Evolutionary conservation across 2,329 filamentous ascomycete species (phyloP), one percentile per base, ranked within the genome.

Genomic region (Rhytidhysteron rufulum): DNA sequence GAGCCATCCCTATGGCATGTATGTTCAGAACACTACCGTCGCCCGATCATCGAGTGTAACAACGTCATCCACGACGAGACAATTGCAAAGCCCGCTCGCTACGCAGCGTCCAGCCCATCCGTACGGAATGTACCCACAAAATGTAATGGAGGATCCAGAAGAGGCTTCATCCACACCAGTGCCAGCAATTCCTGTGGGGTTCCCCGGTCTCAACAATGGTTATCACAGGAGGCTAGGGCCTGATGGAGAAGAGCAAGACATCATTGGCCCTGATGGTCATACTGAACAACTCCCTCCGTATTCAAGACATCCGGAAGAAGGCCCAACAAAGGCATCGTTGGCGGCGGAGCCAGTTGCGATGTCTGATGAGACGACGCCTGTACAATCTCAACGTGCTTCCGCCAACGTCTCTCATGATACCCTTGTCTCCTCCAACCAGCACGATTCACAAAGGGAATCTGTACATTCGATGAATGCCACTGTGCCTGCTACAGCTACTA

Each of bases 221-320:
- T 95, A 89, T 53, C 85, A 84, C 55, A 74, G 86, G 47, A 80
- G 84, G 37, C 66, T 88, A 37, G 86, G 85, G 0, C 84, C 87
- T 0, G 86, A 89, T 41, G 88, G 88, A 38, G 88, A 95, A 66
- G 90, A 95, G 53, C 88, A 85, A 34, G 89, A 90, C 60, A 80
- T 96, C 39, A 84, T 96, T 37, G 89, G 89, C 1, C 86, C 86
- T 0, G 82, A 95, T 55, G 90, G 90, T 1, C 89, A 96, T 58
- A 84, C 86, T 1, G 91, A 97, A 65, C 88, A 95, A 62, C 71
- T 96, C 15, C 91, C 91, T 10, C 91, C 91, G 1, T 97, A 97
- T 60, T 87, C 88, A 11, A 78, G 88, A 61, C 96, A 94, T 64
- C 88, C 90, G 2, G 86, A 94, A 38, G 85, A 88, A 41, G 72